These are phyloP conservation scores for Isatis lusitanica DNA, from an alignment of 441 rosid genomes.

Conservation along the genomic window DNA sequence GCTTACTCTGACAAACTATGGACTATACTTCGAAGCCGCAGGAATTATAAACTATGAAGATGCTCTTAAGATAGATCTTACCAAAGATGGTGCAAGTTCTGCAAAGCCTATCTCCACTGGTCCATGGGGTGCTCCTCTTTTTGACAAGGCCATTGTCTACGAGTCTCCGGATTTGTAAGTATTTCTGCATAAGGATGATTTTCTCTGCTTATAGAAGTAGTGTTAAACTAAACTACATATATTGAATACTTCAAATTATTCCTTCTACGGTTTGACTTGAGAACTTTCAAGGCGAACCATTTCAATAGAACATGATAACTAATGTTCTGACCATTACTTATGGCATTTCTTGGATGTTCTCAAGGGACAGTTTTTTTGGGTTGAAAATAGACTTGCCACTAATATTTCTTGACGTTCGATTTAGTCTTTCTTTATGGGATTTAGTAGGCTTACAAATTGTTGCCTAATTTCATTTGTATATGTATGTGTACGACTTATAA, in stretches of 20 bases:
- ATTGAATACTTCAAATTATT: too few species aligned
- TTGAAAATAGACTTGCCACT: too few species aligned
- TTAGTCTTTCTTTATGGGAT: too few species aligned
- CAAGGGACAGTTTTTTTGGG: too few species aligned
- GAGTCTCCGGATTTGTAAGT: constrained; percentile 83
- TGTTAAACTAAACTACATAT: not conserved
- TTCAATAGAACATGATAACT: too few species aligned
- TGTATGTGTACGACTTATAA: not conserved
- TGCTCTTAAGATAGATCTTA: constrained; percentile 82
- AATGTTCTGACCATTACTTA: too few species aligned
- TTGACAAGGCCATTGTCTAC: constrained; percentile 79
- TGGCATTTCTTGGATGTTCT: too few species aligned
- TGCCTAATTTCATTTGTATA: too few species aligned
- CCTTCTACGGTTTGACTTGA: too few species aligned
- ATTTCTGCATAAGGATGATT: constrained; percentile 2
- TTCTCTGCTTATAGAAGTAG: not conserved
- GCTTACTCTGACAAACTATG: constrained; percentile 87
- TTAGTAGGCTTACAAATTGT: too few species aligned
- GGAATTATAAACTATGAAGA: constrained; percentile 70
- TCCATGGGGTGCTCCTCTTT: constrained; percentile 96
- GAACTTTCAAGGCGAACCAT: too few species aligned
- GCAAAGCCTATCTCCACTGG: constrained; percentile 82
- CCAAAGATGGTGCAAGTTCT: constrained; percentile 46
- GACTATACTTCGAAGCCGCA: constrained; percentile 89
- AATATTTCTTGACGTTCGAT: too few species aligned